Base-by-base conservation (phyloP, 139 green algal species). In the Limnomonas spitsbergensis region DNA sequence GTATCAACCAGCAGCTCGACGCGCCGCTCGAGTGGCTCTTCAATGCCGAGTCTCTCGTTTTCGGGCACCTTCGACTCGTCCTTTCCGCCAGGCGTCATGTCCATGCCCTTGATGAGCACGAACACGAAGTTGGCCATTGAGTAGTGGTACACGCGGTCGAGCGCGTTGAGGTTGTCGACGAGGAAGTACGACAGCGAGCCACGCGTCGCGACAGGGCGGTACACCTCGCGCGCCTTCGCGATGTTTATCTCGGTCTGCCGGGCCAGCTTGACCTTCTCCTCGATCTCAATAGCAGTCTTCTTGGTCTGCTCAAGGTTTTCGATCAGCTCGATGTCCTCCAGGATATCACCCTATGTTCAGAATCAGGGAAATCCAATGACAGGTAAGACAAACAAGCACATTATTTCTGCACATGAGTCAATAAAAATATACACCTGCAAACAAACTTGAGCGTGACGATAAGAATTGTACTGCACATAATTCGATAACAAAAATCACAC, bases 281-380 rank as follows among this genome's bases (percentile, higher is more conserved):
- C 92, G 76, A 98, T 94, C 7, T 96, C 91, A 24, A 89, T 74
- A 0, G 94, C 90, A 0, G 93, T 96, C 54, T 84, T 80, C 87
- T 98, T 98, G 40, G 94, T 98, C 82, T 95, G 88, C 81, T 98
- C 94, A 75, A 98, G 85, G 78, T 91, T 92, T 81, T 96, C 92
- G 71, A 98, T 92, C 38, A 98, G 82, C 74, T 90, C 90, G 66
- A 95, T 93, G 81, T 98, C 94, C 71, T 97, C 94, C 38, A 98
- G 84, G 77, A 98, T 97, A 82, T 98, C 93, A 38, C 94, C 94
- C 86, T 61, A 20, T 61, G 47, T n/a, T n/a, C n/a, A n/a, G n/a
- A 20, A 61, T 61, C 47, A 61, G 14, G 14, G 47, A 29, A 20
- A 94, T 78, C 2, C 73, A 26, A 40, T 29, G 27, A 4, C 40